These are phyloP conservation scores for Monosporascus cannonballus DNA, from an alignment of 2,329 filamentous ascomycete species.

Conservation along the genomic window DNA sequence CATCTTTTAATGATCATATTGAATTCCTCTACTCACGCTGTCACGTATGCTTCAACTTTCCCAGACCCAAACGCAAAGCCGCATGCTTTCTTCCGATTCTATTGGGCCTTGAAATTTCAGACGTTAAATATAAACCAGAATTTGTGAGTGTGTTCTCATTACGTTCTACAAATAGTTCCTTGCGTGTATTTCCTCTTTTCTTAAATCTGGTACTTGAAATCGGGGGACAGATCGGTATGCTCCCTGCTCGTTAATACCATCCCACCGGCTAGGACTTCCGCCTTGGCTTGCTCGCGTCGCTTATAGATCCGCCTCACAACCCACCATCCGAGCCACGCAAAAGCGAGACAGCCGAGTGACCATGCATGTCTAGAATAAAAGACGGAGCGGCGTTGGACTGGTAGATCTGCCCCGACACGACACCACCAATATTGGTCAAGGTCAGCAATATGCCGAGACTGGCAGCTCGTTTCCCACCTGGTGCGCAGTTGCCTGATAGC, in stretches of 20 bases:
- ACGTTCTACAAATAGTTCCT: neutral
- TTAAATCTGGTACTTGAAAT: slow-evolving; percentile 43
- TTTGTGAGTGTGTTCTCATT: too few species aligned
- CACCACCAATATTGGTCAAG: slow-evolving; percentile 19
- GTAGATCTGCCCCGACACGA: slow-evolving; percentile 24
- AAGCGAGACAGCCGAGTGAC: slow-evolving; percentile 27
- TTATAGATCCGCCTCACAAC: slow-evolving; percentile 25
- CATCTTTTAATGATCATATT: too few species aligned
- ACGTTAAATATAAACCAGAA: too few species aligned
- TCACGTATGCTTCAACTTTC: too few species aligned
- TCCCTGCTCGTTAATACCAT: slow-evolving; percentile 40
- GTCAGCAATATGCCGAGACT: slow-evolving; percentile 19
- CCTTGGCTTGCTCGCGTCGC: slow-evolving; percentile 24
- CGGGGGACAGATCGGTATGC: slow-evolving; percentile 41
- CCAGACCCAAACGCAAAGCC: too few species aligned
- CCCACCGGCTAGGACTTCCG: slow-evolving; percentile 25
- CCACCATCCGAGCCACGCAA: slow-evolving; percentile 34
- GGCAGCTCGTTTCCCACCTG: slow-evolving; percentile 22
- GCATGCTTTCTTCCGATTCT: too few species aligned
- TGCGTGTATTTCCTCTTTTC: neutral
- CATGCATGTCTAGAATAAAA: slow-evolving; percentile 26
- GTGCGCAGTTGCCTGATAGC: slow-evolving; percentile 22
- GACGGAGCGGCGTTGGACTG: slow-evolving; percentile 15
- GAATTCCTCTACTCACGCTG: too few species aligned
- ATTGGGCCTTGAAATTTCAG: too few species aligned